phyloP scores from a whole-genome alignment of 305 asterid genomes.

The Nicotiana rustica region DNA sequence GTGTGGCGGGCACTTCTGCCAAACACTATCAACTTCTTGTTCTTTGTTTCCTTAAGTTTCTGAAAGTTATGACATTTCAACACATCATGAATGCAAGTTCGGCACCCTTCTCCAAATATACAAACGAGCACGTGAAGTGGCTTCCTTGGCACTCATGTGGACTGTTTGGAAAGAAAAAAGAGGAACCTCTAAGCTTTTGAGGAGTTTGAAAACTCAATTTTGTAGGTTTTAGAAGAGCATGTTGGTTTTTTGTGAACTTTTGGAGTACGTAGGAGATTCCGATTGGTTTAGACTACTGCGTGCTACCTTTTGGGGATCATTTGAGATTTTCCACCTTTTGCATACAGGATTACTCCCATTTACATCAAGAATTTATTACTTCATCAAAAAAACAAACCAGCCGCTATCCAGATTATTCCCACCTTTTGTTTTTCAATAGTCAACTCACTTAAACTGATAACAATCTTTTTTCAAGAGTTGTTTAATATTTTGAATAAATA shows the following conservation, averaged over 20 bases:
- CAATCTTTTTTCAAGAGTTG: background rate
- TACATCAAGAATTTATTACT: background rate
- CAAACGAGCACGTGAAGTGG: background rate
- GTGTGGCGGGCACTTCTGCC: background rate
- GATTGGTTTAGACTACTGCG: background rate
- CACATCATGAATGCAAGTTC: background rate
- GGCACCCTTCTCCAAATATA: background rate
- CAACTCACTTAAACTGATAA: constrained; percentile 31
- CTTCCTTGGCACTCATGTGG: background rate
- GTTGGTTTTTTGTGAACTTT: constrained; percentile 6
- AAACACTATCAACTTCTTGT: background rate
- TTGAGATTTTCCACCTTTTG: background rate
- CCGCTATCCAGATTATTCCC: constrained; percentile 17
- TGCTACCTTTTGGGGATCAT: background rate
- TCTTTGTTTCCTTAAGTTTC: constrained; percentile 2
- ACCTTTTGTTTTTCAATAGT: background rate
- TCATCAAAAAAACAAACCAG: background rate
- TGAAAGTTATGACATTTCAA: constrained; percentile 12
- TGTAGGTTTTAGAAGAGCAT: background rate
- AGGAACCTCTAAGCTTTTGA: constrained; percentile 4
- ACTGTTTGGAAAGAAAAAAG: background rate
- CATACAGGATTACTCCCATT: constrained; percentile 2
- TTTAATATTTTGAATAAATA: constrained; percentile 15
- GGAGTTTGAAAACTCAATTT: background rate
- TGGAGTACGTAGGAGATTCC: background rate